Conservation (phyloP, 2,329 filamentous ascomycete species). For the Arthroderma sp. region DNA sequence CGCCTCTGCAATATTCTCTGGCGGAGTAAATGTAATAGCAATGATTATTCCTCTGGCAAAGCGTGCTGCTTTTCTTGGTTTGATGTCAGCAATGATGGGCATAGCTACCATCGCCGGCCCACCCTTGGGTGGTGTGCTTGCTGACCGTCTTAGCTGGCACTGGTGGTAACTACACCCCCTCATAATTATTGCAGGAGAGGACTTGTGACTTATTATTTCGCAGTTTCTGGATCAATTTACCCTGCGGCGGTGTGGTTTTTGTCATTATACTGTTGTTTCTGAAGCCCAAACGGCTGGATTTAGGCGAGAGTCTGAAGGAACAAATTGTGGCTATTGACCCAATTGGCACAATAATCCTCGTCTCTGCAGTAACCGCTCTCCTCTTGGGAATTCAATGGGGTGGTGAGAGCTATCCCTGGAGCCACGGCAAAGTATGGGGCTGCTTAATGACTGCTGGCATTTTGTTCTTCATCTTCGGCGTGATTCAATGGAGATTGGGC, state of each 20-base stretch:
- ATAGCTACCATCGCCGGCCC: conserved; percentile 9
- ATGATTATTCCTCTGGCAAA: conserved; percentile 6
- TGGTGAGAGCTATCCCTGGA: conserved; percentile 13
- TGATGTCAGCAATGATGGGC: conserved; percentile 8
- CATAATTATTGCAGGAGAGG: background rate
- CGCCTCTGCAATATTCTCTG: conserved; percentile 25
- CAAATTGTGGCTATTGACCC: conserved; percentile 2
- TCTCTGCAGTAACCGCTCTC: conserved; percentile 13
- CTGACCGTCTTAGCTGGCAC: conserved; percentile 8
- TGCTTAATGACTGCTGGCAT: conserved; percentile 11
- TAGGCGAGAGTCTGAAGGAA: background rate
- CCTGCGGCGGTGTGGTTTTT: conserved; percentile 1
- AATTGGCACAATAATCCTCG: conserved; percentile 11
- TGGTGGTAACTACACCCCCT: conserved; percentile 7
- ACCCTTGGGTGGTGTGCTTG: conserved; percentile 7
- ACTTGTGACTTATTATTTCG: background rate
- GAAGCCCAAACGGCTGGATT: background rate
- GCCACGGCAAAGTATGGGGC: conserved; percentile 12
- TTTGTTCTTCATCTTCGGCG: conserved; percentile 10
- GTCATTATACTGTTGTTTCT: conserved; percentile 1
- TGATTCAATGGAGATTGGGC: conserved; percentile 3
- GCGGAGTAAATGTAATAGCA: conserved; percentile 18
- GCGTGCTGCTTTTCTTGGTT: conserved; percentile 7
- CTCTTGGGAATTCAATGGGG: conserved; percentile 17
- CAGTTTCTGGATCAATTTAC: conserved; percentile 9